Conservation (phyloP, 192 early-diverging fungal genomes). For the Lobosporangium transversale region DNA sequence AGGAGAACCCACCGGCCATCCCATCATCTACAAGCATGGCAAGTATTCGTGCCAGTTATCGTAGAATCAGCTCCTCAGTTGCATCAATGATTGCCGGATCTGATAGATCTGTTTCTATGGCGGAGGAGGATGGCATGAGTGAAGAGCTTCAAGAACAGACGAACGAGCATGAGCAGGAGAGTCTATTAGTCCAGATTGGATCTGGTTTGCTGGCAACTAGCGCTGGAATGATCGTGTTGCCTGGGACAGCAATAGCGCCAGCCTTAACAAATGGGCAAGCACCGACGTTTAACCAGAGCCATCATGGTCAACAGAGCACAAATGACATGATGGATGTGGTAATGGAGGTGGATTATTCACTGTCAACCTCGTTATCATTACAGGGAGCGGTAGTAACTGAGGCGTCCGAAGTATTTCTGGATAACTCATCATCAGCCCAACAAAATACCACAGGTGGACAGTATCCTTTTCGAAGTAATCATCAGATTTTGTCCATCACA, state of each 20-base stretch:
- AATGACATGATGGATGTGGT: too few relatives aligned
- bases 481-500: too few relatives aligned
- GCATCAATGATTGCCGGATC: constrained; percentile 6
- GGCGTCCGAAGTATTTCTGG: too few relatives aligned
- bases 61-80: constrained; percentile 8
- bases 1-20: constrained; percentile 11
- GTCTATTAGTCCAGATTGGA: not conserved
- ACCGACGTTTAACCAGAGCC: too few relatives aligned
- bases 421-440: too few relatives aligned
- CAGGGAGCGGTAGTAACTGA: too few relatives aligned
- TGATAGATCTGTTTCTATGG: not conserved
- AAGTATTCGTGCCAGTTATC: constrained; percentile 11
- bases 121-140: not conserved
- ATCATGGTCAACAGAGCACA: too few relatives aligned
- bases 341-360: too few relatives aligned
- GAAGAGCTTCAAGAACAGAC: not conserved
- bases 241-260: not conserved
- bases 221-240: not conserved
- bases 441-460: too few relatives aligned
- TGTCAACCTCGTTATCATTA: too few relatives aligned
- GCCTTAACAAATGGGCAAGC: too few relatives aligned
- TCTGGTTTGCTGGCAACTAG: not conserved
- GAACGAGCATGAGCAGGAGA: not conserved
- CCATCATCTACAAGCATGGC: constrained; percentile 2
- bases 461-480: too few relatives aligned